Evolutionary conservation across 2,329 filamentous ascomycete species (phyloP), one percentile per base, ranked within the genome.

Genomic region (Nemania bipapillata): DNA sequence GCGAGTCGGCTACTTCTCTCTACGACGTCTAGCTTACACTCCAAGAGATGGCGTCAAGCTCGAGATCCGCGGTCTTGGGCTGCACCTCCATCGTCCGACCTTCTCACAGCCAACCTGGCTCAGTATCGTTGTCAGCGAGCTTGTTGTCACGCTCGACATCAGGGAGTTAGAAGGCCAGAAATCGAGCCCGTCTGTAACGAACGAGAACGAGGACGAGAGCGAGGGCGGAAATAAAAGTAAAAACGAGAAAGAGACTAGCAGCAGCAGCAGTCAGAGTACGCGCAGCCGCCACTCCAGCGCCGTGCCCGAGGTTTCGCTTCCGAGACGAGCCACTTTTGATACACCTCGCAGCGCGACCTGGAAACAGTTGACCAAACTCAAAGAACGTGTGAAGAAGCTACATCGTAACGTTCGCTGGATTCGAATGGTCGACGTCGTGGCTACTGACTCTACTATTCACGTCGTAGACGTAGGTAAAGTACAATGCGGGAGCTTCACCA

Each of bases 51-150:
- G 96, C 74, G 84, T 97, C 76, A 91, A 91, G 76, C 89, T 99
- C 80, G 93, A 97, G 80, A 90, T 99, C 65, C 90, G 96, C 58
- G 93, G 94, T 58, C 85, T 99, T 60, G 94, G 96, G 52, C 85
- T 99, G 75, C 91, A 92, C 65, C 81, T 98, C 71, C 96, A 99
- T 81, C 90, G 94, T 4, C 96, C 96, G 12, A 98, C 96, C 5
- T 98, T 99, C 81, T 93, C 95, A 54, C 94, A 98, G 79, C 96
- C 96, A 52, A 98, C 96, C 70, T 98, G 95, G 94, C 84, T 97
- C 75, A 98, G 94, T 79, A 86, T 99, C 58, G 92, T 96, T 8
- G 82, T 99, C 68, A 92, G 89, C 75, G 96, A 97, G 78, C 84
- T 97, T 57, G 92, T 90, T 57, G 86, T 99, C 58, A 96, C 93